phyloP scores from a whole-genome alignment of 768 basidiomycete species.

The Tulasnella calospora region DNA sequence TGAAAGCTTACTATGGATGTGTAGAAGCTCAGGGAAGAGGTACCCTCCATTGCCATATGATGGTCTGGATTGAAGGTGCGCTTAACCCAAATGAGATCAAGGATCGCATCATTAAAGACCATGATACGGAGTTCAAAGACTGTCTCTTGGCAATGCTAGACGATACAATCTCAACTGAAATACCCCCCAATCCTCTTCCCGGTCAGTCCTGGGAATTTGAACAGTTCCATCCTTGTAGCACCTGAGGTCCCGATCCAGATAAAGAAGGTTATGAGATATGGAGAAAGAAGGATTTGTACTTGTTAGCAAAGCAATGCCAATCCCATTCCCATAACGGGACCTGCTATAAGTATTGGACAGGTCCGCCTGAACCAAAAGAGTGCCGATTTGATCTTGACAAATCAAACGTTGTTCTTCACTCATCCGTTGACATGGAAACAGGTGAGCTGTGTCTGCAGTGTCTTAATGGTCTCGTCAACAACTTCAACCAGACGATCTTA shows the following conservation, averaged over 20 bases:
- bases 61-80: conserved; percentile 31
- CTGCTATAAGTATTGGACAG: background rate
- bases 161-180: background rate
- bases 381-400: background rate
- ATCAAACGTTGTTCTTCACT: background rate
- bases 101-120: background rate
- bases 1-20: conserved; percentile 28
- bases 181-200: background rate
- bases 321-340: background rate
- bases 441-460: background rate
- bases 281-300: background rate
- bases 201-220: background rate
- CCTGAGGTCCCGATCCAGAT: background rate
- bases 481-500: background rate
- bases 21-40: conserved; percentile 30
- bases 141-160: background rate
- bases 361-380: background rate
- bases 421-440: background rate
- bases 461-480: background rate
- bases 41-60: conserved; percentile 31
- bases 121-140: background rate
- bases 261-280: background rate
- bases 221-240: background rate
- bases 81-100: conserved; percentile 28
- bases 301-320: background rate